Percentiles rank a stretch among this genome's conserved stretches.
Conservation (phyloP, 208 protist species). For the Zelonia costaricensis region DNA sequence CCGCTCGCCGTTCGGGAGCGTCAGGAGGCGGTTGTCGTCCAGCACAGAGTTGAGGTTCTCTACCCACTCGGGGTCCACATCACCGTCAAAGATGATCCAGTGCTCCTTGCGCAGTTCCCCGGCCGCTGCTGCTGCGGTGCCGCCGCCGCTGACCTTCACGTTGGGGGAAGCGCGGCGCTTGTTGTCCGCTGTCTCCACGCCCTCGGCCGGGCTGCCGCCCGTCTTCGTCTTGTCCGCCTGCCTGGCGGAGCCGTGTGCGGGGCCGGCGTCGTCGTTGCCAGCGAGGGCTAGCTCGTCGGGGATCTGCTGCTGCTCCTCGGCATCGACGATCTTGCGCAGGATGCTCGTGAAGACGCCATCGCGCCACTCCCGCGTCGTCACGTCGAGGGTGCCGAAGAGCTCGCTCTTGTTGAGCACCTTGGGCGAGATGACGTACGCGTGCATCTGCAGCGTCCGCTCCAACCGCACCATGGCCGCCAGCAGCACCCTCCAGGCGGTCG, state of each 20-base stretch:
- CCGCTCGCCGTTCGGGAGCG: constrained; percentile 99
- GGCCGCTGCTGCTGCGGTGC: neutral
- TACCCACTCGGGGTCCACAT: constrained; percentile 99
- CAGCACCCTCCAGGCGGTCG: constrained; percentile 94
- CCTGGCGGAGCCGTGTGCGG: neutral
- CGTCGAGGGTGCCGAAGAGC: constrained; percentile 98
- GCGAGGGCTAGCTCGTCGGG: constrained; percentile 37
- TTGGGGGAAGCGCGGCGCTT: neutral
- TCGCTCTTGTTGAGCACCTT: constrained; percentile 98
- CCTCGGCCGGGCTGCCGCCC: neutral
- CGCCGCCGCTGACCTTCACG: neutral
- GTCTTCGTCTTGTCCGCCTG: neutral
- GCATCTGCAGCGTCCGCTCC: constrained; percentile 70
- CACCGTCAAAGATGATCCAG: constrained; percentile 99
- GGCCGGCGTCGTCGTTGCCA: constrained; percentile 11
- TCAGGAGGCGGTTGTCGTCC: constrained; percentile 99
- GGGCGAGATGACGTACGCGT: constrained; percentile 97
- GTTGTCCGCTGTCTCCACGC: neutral
- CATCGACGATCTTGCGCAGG: constrained; percentile 96
- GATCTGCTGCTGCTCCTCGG: constrained; percentile 57
- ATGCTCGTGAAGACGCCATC: constrained; percentile 99
- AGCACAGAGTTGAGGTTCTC: constrained; percentile 99
- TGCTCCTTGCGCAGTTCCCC: constrained; percentile 64
- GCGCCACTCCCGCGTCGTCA: constrained; percentile 99
- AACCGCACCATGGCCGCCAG: constrained; percentile 92